phyloP scores from a whole-genome alignment of 164 flowering plant genomes.

The Amborella trichopoda region DNA sequence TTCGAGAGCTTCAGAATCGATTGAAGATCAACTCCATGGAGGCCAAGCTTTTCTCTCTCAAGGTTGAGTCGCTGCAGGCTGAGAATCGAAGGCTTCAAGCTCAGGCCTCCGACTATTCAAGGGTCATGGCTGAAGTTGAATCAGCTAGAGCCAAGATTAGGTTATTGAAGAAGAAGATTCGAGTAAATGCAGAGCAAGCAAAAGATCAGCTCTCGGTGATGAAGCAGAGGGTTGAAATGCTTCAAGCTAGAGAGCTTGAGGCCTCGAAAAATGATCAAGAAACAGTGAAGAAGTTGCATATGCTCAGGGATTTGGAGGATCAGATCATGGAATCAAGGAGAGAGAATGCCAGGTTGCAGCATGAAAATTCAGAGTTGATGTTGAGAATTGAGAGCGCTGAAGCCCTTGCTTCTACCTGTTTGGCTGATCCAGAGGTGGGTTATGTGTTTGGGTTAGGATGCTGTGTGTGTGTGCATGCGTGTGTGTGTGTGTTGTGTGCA shows the following conservation, averaged over 20 bases:
- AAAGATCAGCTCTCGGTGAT: constrained; percentile 48
- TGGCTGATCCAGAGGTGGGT: constrained; percentile 51
- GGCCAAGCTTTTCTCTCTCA: constrained; percentile 49
- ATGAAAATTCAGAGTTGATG: constrained; percentile 54
- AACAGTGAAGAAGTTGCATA: constrained; percentile 20
- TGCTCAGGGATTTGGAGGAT: constrained; percentile 33
- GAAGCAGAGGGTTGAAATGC: constrained; percentile 38
- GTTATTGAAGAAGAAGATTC: constrained; percentile 52
- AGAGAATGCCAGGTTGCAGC: constrained; percentile 35
- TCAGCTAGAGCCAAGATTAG: constrained; percentile 50
- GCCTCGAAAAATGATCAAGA: constrained; percentile 13
- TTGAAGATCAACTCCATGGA: constrained; percentile 57
- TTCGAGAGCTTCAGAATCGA: constrained; percentile 73
- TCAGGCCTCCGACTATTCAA: constrained; percentile 48
- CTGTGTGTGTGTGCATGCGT: background rate
- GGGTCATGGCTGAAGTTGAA: constrained; percentile 52
- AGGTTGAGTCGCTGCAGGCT: constrained; percentile 65
- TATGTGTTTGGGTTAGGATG: too few species aligned
- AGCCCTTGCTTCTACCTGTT: constrained; percentile 29
- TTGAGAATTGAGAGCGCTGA: constrained; percentile 53
- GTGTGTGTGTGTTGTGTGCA: background rate
- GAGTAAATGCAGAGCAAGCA: constrained; percentile 43
- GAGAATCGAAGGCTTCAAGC: constrained; percentile 55
- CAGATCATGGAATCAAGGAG: constrained; percentile 34
- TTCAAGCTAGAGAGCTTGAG: constrained; percentile 40